Evolutionary conservation across 306 rosid genomes (phyloP), one percentile per base, ranked within the genome.

Genomic region (Delonix regia): DNA sequence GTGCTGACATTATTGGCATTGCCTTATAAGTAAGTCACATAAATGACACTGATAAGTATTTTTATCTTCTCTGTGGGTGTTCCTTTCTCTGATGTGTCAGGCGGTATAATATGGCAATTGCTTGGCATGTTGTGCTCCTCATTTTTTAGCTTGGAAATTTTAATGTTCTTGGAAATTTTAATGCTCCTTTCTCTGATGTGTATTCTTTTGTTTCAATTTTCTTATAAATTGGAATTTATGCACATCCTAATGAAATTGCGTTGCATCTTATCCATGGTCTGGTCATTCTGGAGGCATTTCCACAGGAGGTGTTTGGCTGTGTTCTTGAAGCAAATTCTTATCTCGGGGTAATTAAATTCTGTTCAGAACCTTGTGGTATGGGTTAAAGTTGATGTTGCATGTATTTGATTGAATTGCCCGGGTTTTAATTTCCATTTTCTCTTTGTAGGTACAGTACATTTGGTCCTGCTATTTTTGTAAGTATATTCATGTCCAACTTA

Each of bases 241-340:
- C 78, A 74, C 55, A 69, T 71, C 83, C 89, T 90, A 87, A 91
- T 86, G 91, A 84, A 69, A 67, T 81, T 86, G 86, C 87, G 28
- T 89, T 89, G 75, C 88, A 86, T 89, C 88, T 87, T 90, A 85
- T 87, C 81, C 91, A 87, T 90, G 90, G 85, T 78, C 62, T 88
- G 82, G 70, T 80, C 84, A 62, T 78, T 79, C 77, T 75, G 90
- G 90, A 87, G 90, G 90, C 91, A 84, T 81, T 78, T 70, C 86
- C 89, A 74, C 44, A 56, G 91, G 89, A 86, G 86, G 87, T 84
- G 75, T 75, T 71, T 48, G 55, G 87, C 88, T 82, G 80, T 83
- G 44, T 85, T 77, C 52, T n/a, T 66, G 83, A 63, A 71, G 85
- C 68, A 41, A 65, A 84, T 42, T 73, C 72, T 33, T 69, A 16